Conservation (phyloP, 208 protist species). For the Balamuthia mandrillaris region DNA sequence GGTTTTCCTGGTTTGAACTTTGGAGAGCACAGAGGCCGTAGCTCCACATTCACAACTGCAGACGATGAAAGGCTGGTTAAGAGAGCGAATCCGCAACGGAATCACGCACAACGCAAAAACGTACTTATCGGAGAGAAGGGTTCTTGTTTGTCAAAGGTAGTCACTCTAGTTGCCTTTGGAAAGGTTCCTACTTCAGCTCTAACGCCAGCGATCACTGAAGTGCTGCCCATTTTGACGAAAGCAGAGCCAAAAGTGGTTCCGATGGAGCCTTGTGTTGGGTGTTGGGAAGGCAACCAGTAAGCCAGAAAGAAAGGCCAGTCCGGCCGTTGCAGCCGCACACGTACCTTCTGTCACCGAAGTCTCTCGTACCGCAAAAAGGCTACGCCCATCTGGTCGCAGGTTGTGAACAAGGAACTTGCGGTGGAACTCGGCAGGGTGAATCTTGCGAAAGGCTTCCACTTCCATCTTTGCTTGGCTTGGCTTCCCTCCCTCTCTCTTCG, state of each 20-base stretch:
- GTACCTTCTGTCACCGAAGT: conserved; percentile 38
- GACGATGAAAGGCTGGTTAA: background rate
- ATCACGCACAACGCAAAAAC: background rate
- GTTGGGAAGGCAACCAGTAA: background rate
- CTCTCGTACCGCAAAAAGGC: conserved; percentile 24
- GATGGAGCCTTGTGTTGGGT: conserved; percentile 1
- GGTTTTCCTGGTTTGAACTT: conserved; percentile 40
- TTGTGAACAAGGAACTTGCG: conserved; percentile 51
- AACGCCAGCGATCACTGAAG: conserved; percentile 49
- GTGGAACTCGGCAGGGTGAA: conserved; percentile 58
- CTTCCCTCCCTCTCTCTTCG: too few species aligned
- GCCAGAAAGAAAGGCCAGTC: background rate
- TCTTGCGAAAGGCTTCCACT: conserved; percentile 62
- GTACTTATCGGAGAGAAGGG: background rate
- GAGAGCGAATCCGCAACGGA: background rate
- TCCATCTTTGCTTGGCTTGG: conserved; percentile 4
- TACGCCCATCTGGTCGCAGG: conserved; percentile 58
- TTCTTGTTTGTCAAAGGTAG: background rate
- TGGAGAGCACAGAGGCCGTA: conserved; percentile 52
- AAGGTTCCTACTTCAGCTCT: conserved; percentile 39
- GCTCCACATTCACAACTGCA: conserved; percentile 58
- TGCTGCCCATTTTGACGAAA: conserved; percentile 58
- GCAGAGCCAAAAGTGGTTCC: conserved; percentile 41
- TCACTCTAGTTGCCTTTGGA: background rate
- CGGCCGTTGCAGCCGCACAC: background rate